Conservation (phyloP, 768 basidiomycete genomes). For the Cystobasidiopsis lactophilus region DNA sequence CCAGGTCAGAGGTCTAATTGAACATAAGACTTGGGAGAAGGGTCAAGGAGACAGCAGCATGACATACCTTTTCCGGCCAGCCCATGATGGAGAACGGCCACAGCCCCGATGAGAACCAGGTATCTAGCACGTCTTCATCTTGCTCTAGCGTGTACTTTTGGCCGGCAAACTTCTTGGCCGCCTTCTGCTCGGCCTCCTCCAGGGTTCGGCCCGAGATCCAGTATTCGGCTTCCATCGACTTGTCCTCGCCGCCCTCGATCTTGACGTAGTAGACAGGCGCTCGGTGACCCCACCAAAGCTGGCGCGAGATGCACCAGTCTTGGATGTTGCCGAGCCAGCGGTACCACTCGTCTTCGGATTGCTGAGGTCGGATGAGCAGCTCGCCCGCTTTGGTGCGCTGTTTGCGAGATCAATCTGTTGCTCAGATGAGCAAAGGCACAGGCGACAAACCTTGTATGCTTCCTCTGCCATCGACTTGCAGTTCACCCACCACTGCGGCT, state of each 20-base stretch:
- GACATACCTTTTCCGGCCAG: slow-evolving; percentile 68
- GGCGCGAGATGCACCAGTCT: slow-evolving; percentile 98
- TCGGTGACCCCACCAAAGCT: slow-evolving; percentile 98
- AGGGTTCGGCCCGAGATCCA: slow-evolving; percentile 77
- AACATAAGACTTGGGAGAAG: neutral
- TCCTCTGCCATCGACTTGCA: slow-evolving; percentile 78
- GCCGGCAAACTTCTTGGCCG: slow-evolving; percentile 41
- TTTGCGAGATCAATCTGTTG: neutral
- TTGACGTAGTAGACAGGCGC: slow-evolving; percentile 81
- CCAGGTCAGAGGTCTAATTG: slow-evolving; percentile 47
- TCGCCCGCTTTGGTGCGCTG: slow-evolving; percentile 80
- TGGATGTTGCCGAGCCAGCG: slow-evolving; percentile 86
- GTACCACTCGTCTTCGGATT: slow-evolving; percentile 83
- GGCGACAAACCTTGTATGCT: slow-evolving; percentile 46
- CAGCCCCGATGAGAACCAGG: slow-evolving; percentile 93
- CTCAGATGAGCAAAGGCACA: neutral
- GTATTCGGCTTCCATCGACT: slow-evolving; percentile 39
- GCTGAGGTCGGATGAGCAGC: slow-evolving; percentile 55
- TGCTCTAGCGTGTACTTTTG: slow-evolving; percentile 56
- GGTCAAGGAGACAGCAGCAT: neutral
- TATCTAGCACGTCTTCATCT: slow-evolving; percentile 93
- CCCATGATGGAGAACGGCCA: slow-evolving; percentile 98
- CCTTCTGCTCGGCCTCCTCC: slow-evolving; percentile 57
- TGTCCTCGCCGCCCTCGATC: slow-evolving; percentile 37
- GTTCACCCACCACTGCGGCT: slow-evolving; percentile 98